phyloP scores from a whole-genome alignment of 2,329 filamentous ascomycete species.

The Grosmannia clavigera region DNA sequence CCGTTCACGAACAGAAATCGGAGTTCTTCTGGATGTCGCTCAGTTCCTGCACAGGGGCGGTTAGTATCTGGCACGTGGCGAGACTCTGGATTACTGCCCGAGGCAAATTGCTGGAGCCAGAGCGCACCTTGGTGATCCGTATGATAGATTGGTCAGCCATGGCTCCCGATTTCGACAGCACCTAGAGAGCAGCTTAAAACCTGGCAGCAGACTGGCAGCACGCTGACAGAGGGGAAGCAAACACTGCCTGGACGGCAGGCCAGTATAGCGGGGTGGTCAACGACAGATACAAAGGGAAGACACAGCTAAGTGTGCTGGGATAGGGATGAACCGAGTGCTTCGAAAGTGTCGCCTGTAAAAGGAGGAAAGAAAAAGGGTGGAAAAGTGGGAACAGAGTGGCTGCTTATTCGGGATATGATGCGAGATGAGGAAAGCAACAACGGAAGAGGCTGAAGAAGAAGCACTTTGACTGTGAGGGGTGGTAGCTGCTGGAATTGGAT shows the following conservation, averaged over 20 bases:
- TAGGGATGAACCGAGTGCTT: background rate
- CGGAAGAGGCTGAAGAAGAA: background rate
- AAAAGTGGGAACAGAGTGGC: background rate
- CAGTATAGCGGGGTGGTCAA: background rate
- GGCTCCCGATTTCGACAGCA: conserved; percentile 7
- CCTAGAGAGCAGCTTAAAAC: background rate
- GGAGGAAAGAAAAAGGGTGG: background rate
- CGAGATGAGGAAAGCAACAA: background rate
- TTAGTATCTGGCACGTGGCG: conserved; percentile 2
- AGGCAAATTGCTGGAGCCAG: background rate
- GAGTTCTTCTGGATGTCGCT: conserved; percentile 70
- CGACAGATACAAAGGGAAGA: background rate
- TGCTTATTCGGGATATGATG: background rate
- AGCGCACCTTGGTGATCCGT: conserved; percentile 66
- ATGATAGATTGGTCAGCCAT: conserved; percentile 83
- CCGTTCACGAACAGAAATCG: conserved; percentile 56
- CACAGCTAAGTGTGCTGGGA: background rate
- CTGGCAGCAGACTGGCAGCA: background rate
- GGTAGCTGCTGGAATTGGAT: background rate
- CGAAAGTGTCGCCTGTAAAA: background rate
- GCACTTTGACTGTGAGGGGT: background rate
- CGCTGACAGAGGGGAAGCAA: background rate
- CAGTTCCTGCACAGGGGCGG: conserved; percentile 49
- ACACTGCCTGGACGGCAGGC: background rate
- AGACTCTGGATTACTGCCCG: conserved; percentile 1